A percentile compares a stretch with the other conserved stretches of the same genome.
These are phyloP conservation scores for Globisporangium emineosum DNA, from an alignment of 352 stramenopile species.

Conservation along the genomic window DNA sequence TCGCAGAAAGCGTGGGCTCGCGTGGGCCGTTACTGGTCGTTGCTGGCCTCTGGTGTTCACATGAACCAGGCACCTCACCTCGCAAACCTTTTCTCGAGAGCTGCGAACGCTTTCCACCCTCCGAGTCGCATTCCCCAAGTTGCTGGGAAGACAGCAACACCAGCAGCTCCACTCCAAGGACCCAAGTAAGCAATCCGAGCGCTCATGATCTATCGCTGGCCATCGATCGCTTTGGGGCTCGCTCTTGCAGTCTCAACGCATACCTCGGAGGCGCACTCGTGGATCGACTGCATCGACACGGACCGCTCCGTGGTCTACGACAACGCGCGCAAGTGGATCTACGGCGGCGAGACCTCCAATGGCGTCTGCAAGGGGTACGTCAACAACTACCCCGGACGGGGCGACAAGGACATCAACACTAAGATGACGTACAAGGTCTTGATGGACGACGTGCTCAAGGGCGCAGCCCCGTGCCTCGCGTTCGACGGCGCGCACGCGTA, in stretches of 20 bases:
- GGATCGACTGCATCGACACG: slow-evolving; percentile 29
- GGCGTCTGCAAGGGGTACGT: slow-evolving; percentile 60
- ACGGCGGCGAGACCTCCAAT: slow-evolving; percentile 33
- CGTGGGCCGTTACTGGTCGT: too few species aligned
- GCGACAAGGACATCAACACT: slow-evolving; percentile 33
- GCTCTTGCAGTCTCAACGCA: background rate
- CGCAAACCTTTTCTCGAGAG: too few species aligned
- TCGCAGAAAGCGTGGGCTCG: background rate
- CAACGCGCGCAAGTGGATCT: slow-evolving; percentile 52
- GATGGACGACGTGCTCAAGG: slow-evolving; percentile 37
- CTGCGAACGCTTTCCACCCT: background rate
- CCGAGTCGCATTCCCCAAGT: background rate
- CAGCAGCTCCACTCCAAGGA: background rate
- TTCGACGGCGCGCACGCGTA: slow-evolving; percentile 31
- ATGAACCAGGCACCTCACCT: too few species aligned
- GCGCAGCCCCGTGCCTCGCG: slow-evolving; percentile 30
- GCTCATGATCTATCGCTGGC: background rate
- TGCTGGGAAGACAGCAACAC: background rate
- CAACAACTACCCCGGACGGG: slow-evolving; percentile 59
- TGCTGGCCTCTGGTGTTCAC: too few species aligned
- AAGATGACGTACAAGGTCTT: slow-evolving; percentile 56
- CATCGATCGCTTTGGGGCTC: background rate
- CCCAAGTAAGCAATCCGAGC: background rate
- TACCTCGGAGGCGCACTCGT: slow-evolving; percentile 34
- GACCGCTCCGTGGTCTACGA: slow-evolving; percentile 56